Evolutionary conservation across 305 asterid genomes (phyloP).

Genomic region (Plantago coronopus): DNA sequence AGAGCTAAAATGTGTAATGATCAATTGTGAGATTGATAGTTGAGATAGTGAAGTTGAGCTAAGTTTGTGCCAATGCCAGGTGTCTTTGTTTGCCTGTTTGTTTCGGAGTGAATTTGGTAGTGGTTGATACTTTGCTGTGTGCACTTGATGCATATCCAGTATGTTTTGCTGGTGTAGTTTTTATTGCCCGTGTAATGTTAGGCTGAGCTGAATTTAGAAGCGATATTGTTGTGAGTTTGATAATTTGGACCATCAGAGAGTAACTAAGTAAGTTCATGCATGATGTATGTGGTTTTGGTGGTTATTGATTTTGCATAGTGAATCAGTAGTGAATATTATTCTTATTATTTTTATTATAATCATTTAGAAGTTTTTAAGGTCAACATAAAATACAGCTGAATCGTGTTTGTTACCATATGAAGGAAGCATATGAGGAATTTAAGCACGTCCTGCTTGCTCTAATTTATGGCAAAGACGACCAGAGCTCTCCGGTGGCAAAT

Average conservation of each 20-base stretch:
- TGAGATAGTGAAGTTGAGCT: too few relatives aligned
- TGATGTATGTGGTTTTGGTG: too few relatives aligned
- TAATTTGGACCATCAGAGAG: too few relatives aligned
- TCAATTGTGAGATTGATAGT: slow-evolving; percentile 5
- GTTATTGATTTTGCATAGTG: too few relatives aligned
- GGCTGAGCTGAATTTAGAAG: neutral
- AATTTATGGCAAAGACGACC: slow-evolving; percentile 79
- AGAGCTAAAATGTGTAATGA: neutral
- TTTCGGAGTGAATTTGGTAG: too few relatives aligned
- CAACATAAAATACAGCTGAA: slow-evolving; percentile 31
- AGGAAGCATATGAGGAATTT: slow-evolving; percentile 98
- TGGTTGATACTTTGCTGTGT: too few relatives aligned
- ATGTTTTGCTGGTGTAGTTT: neutral
- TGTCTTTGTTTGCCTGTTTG: too few relatives aligned
- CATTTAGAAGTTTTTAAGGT: neutral
- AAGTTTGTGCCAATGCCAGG: neutral
- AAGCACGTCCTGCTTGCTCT: slow-evolving; percentile 85
- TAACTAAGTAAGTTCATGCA: too few relatives aligned
- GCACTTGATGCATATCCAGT: too few relatives aligned
- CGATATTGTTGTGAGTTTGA: neutral
- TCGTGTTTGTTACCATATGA: slow-evolving; percentile 27
- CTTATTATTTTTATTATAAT: neutral
- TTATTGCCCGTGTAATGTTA: neutral
- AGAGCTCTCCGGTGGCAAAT: slow-evolving; percentile 78
- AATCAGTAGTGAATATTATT: too few relatives aligned